Evolutionary conservation across 352 stramenopile genomes (phyloP), one percentile per base, ranked within the genome.

Genomic region (Blastocystis sp.): DNA sequence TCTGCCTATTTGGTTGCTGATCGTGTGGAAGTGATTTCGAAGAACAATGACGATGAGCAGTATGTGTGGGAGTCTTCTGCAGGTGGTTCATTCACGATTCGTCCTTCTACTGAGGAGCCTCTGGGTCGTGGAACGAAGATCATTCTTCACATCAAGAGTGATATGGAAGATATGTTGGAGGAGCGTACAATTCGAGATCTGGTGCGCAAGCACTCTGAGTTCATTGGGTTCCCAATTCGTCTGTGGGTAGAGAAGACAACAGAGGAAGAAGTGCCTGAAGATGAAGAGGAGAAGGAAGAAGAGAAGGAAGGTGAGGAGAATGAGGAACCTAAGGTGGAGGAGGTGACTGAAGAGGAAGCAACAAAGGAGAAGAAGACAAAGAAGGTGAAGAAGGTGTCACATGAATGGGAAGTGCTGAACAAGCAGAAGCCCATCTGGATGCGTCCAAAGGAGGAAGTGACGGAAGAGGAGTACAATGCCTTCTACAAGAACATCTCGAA

Each of bases 401-500:
- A 98, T 91, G 96, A 99, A 88, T 99, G 97, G 97, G 92, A 98
- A 90, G 94, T 98, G 91, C 91, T 99, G 58, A 99, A 99, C 93
- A 96, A 95, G 89, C 95, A 97, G 92, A 98, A 98, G 92, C 96
- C 96, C 39, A 97, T 99, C 89, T 99, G 96, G 96, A 98, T 98
- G 96, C 95, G 96, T 89, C 98, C 98, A 91, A 92, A 95, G 0
- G 95, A 98, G 87, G 96, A 99, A 88, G 95, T 99, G 87, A 98
- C 96, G 57, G 93, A 98, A 89, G 96, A 98, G 88, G 96, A 99
- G 91, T 99, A 99, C 89, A 95, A 95, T 58, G 92, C 95, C 49
- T 99, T 99, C 92, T 99, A 99, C 95, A 99, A 99, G 93, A 97
- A 94, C 88, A 90, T 99, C 59, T 98, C 94, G 56, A 99, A 99